Base-by-base conservation (phyloP, 2,329 filamentous ascomycete species). In the Calonectria hongkongensis region DNA sequence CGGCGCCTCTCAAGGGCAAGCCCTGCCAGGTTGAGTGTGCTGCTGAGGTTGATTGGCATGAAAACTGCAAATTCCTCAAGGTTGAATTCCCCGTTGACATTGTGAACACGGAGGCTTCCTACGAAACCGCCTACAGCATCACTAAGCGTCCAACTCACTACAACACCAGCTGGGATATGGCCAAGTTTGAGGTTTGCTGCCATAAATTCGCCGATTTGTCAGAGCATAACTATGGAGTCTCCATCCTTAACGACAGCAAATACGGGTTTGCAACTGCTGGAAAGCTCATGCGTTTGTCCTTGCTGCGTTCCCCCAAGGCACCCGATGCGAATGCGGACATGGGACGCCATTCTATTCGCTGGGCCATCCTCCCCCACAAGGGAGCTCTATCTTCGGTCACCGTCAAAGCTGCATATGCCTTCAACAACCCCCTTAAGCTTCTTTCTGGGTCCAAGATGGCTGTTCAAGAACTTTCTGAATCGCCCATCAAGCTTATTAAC, bases 121-220 rank as follows among this genome's bases (percentile, higher is more conserved):
- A 99, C 83, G 97, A 99, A 84, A 98, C 95, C 9, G 96, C 98
- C 80, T 98, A 95, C 81, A 96, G 96, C 78, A 92, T 98, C 78
- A 93, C 97, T 74, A 92, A 92, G 77, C 91, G 97, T 36, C 96
- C 97, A 2, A 99, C 97, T 0, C 97, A 99, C 86, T 98, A 98
- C 89, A 99, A 99, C 86, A 99, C 97, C 3, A 90, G 91, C 77
- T 98, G 95, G 95, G 95, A 98, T 81, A 98, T 98, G 95, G 96
- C 96, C 81, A 98, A 98, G 81, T 98, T 98, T 79, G 96, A 98
- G 86, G 96, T 98, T 65, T 98, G 95, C 88, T 96, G 94, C 83
- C 96, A 98, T 87, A 96, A 96, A 82, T 98, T 95, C 88, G 96
- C 96, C 13, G 96, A 98, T 83, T 87, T 98, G 30, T 96, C 94